Conservation (phyloP, 768 basidiomycete genomes). For the Megacollybia marginata region DNA sequence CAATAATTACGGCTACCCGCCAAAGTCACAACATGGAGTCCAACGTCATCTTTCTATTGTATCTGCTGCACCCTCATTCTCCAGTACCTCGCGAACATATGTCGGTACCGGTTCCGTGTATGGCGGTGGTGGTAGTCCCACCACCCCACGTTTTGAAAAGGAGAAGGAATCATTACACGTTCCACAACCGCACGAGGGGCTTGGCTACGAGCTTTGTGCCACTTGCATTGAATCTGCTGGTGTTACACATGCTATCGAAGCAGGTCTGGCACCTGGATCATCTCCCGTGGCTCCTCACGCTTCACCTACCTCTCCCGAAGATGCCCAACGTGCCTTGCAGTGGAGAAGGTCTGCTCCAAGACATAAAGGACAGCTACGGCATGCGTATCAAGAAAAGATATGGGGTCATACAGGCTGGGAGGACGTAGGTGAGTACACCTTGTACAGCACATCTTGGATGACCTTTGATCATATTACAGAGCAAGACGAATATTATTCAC, state of each 20-base stretch:
- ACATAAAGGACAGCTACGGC: conserved; percentile 68
- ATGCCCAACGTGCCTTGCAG: conserved; percentile 44
- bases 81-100: conserved; percentile 31
- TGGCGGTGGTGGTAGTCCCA: background rate
- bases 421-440: conserved; percentile 64
- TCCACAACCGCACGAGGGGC: background rate
- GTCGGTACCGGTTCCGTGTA: conserved; percentile 14
- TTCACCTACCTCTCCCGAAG: conserved; percentile 46
- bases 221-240: conserved; percentile 75
- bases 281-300: conserved; percentile 30
- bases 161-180: background rate
- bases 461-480: conserved; percentile 15
- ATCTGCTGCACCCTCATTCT: conserved; percentile 13
- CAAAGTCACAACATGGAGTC: conserved; percentile 13
- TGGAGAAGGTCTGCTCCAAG: conserved; percentile 65
- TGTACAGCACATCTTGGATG: no score
- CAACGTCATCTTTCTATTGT: conserved; percentile 21
- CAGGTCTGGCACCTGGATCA: conserved; percentile 40
- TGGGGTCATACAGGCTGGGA: conserved; percentile 85
- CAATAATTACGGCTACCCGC: conserved; percentile 23
- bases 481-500: conserved; percentile 64
- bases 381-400: conserved; percentile 80
- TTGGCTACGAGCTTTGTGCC: conserved; percentile 81
- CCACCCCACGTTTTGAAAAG: background rate
- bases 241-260: conserved; percentile 67